phyloP scores from a whole-genome alignment of 208 protist species.

The Porcisia deanei region DNA sequence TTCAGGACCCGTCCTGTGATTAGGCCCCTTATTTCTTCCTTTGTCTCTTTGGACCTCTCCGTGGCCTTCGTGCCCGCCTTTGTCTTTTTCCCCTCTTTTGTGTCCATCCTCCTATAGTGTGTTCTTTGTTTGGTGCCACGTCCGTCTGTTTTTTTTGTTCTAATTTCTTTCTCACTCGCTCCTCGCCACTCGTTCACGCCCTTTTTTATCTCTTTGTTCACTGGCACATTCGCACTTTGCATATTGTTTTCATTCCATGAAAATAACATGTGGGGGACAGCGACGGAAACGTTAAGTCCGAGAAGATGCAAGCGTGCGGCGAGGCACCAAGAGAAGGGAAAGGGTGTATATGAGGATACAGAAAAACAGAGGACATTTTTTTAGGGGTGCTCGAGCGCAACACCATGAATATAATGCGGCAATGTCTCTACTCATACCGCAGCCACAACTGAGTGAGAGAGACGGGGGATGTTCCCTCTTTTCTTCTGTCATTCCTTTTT shows the following conservation, averaged over 20 bases:
- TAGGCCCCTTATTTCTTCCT: too few species aligned
- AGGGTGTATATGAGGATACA: not conserved
- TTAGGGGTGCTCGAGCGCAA: not conserved
- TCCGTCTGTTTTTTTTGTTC: not conserved
- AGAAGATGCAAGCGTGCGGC: not conserved
- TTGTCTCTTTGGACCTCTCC: not conserved
- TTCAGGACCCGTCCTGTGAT: not conserved
- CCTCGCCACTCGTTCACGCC: not conserved
- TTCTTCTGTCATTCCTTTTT: constrained; percentile 10
- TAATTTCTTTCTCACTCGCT: not conserved
- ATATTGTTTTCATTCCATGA: not conserved
- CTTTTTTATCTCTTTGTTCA: not conserved
- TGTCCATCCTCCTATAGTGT: not conserved
- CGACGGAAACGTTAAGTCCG: not conserved
- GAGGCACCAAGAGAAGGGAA: not conserved
- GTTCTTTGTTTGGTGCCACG: not conserved
- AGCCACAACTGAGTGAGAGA: not conserved
- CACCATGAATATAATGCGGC: not conserved
- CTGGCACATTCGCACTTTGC: not conserved
- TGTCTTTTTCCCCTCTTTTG: not conserved
- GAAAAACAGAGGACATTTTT: not conserved
- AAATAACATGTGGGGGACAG: not conserved
- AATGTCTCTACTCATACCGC: not conserved
- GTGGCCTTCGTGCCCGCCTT: not conserved
- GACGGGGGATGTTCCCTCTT: not conserved